Percentiles rank a stretch among this genome's conserved stretches.
Conservation (phyloP, 345 rosid genomes). For the Cardamine resedifolia region DNA sequence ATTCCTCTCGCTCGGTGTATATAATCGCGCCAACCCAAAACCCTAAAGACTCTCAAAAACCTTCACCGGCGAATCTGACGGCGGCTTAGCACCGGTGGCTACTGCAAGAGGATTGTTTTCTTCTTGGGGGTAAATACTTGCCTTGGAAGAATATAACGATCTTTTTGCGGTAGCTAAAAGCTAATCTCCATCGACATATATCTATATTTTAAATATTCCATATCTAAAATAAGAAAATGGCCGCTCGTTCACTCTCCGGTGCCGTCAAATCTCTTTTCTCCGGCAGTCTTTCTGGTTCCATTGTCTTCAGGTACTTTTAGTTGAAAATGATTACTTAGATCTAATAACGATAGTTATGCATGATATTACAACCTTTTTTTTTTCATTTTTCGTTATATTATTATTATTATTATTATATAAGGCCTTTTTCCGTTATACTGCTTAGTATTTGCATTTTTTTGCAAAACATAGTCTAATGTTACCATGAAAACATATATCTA, state of each 20-base stretch:
- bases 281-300: constrained; percentile 10
- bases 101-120: constrained; percentile 29
- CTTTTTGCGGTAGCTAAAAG: constrained; percentile 30
- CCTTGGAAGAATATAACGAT: constrained; percentile 19
- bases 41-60: constrained; percentile 14
- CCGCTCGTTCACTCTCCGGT: constrained; percentile 31
- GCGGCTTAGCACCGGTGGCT: constrained; percentile 31
- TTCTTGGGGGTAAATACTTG: background rate
- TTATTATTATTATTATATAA: too few relatives aligned
- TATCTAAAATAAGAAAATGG: constrained; percentile 26
- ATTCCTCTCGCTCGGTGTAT: background rate
- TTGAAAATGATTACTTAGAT: background rate
- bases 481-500: background rate
- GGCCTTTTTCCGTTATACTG: too few relatives aligned
- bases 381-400: background rate
- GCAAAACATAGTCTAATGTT: background rate
- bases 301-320: constrained; percentile 15
- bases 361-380: background rate
- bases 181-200: constrained; percentile 1
- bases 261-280: constrained; percentile 26
- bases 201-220: background rate
- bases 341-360: background rate
- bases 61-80: constrained; percentile 32
- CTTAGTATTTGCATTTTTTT: background rate
- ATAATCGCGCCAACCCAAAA: constrained; percentile 15